Percentiles rank a stretch among this genome's conserved stretches.
Evolutionary conservation across 73 alveolate genomes (phyloP).

Genomic region (Paramecium bursaria): DNA sequence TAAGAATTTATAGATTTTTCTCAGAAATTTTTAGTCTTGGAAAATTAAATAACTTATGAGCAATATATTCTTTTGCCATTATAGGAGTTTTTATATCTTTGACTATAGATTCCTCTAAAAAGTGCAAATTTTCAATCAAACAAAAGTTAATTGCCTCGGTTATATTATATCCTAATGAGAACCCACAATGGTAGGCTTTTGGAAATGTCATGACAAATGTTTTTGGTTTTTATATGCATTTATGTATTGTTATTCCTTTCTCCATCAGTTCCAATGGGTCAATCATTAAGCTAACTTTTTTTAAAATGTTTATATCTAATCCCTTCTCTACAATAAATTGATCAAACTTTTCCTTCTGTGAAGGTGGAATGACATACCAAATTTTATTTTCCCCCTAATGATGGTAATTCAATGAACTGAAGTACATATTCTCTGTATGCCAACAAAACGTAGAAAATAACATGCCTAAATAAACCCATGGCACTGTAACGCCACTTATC

Average conservation of each 20-base stretch:
- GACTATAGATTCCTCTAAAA: too few relatives aligned
- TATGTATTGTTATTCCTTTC: slow-evolving; percentile 73
- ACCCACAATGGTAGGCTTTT: slow-evolving; percentile 83
- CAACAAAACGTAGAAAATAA: slow-evolving; percentile 84
- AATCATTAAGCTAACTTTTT: slow-evolving; percentile 75
- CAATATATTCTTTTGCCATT: too few relatives aligned
- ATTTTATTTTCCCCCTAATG: slow-evolving; percentile 81
- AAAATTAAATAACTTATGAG: too few relatives aligned
- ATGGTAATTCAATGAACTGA: slow-evolving; percentile 79
- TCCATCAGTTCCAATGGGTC: slow-evolving; percentile 72
- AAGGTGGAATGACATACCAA: slow-evolving; percentile 71
- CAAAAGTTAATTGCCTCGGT: slow-evolving; percentile 84
- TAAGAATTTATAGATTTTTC: too few relatives aligned
- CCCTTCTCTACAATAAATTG: slow-evolving; percentile 67
- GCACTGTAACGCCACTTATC: slow-evolving; percentile 80
- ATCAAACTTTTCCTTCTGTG: slow-evolving; percentile 73
- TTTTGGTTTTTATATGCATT: slow-evolving; percentile 75
- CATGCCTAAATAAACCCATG: slow-evolving; percentile 87
- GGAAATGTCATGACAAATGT: slow-evolving; percentile 82
- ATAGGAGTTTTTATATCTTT: too few relatives aligned
- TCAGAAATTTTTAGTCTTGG: too few relatives aligned
- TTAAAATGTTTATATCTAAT: slow-evolving; percentile 73
- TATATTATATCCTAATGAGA: slow-evolving; percentile 78
- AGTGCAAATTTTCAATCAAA: too few relatives aligned
- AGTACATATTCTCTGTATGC: slow-evolving; percentile 83